Percentiles rank a stretch among this genome's conserved stretches.
Evolutionary conservation across 2,329 filamentous ascomycete species (phyloP).

Genomic region (Diaporthe citriasiana): DNA sequence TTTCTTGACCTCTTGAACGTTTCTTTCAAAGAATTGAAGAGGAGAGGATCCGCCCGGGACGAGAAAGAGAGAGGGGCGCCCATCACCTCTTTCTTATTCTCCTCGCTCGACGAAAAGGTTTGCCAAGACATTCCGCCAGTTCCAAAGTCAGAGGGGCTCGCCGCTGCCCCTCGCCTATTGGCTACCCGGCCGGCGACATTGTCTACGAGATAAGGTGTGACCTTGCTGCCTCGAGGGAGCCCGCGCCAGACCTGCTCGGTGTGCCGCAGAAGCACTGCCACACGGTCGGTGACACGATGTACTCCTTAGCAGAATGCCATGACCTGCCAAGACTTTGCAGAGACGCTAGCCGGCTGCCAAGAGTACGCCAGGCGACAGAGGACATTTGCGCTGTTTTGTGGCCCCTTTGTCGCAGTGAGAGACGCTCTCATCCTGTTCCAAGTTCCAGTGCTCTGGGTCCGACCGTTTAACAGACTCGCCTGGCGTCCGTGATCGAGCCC

Average conservation of each 20-base stretch:
- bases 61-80: conserved; percentile 26
- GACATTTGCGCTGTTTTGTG: conserved; percentile 29
- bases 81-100: conserved; percentile 35
- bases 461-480: conserved; percentile 5
- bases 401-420: conserved; percentile 4
- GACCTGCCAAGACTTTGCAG: conserved; percentile 23
- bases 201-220: conserved; percentile 14
- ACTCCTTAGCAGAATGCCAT: conserved; percentile 31
- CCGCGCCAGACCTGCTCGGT: background rate
- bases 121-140: conserved; percentile 33
- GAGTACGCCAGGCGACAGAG: conserved; percentile 22
- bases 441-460: conserved; percentile 16
- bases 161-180: conserved; percentile 32
- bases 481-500: conserved; percentile 1
- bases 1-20: conserved; percentile 24
- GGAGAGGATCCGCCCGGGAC: conserved; percentile 31
- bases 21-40: conserved; percentile 20
- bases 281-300: background rate
- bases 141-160: conserved; percentile 29
- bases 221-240: conserved; percentile 12
- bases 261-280: background rate
- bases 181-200: conserved; percentile 24
- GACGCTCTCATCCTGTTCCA: conserved; percentile 1
- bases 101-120: conserved; percentile 32
- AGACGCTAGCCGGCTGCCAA: conserved; percentile 31